A percentile compares a stretch with the other conserved stretches of the same genome.
Conservation (phyloP, 2,329 filamentous ascomycete genomes). For the Cladosporium sp. region DNA sequence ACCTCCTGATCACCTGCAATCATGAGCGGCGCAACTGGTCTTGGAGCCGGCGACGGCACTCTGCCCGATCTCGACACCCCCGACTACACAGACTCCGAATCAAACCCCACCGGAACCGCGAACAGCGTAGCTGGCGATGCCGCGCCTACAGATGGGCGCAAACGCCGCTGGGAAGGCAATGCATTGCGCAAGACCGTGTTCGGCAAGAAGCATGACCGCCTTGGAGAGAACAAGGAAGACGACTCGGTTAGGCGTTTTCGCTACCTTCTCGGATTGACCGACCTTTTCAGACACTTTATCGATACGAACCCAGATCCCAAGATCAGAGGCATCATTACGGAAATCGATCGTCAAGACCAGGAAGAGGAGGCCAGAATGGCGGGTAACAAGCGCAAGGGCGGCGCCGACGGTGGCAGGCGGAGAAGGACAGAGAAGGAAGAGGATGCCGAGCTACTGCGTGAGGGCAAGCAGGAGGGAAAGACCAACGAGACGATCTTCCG, state of each 20-base stretch:
- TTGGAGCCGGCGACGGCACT: conserved; percentile 29
- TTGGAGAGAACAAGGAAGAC: conserved; percentile 96
- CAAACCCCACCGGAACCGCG: conserved; percentile 61
- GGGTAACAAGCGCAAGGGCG: conserved; percentile 73
- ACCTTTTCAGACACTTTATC: conserved; percentile 98
- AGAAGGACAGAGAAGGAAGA: conserved; percentile 96
- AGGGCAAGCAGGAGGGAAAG: conserved; percentile 83
- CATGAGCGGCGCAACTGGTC: conserved; percentile 6
- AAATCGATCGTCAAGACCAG: conserved; percentile 90
- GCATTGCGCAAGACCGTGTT: conserved; percentile 89
- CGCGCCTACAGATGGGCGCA: conserved; percentile 67
- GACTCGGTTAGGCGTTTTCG: conserved; percentile 92
- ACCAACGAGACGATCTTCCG: conserved; percentile 81
- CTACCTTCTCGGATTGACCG: conserved; percentile 90
- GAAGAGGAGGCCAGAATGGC: conserved; percentile 68
- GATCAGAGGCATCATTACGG: conserved; percentile 87
- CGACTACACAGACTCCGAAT: conserved; percentile 64
- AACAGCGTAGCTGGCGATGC: conserved; percentile 82
- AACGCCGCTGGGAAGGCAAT: conserved; percentile 79
- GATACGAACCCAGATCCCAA: conserved; percentile 94
- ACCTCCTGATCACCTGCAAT: not conserved
- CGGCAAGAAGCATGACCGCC: conserved; percentile 86
- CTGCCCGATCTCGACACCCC: conserved; percentile 51
- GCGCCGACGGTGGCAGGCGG: conserved; percentile 71
- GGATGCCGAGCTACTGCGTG: conserved; percentile 80